These are phyloP conservation scores for Pseudopyricularia javanii DNA, from an alignment of 2,329 filamentous ascomycete genomes.

Conservation along the genomic window DNA sequence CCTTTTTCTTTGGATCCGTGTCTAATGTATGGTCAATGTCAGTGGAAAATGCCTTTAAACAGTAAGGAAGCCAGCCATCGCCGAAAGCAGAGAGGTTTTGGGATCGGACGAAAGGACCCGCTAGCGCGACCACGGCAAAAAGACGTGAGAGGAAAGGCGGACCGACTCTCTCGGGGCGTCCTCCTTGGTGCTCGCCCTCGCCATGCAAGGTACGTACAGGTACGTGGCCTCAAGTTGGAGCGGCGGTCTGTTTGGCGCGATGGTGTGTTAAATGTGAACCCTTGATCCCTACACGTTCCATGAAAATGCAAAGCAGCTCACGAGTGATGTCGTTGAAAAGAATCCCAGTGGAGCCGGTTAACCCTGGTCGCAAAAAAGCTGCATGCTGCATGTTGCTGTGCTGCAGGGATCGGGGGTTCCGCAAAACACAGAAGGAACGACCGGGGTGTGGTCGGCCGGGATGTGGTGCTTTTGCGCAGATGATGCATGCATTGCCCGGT, in stretches of 20 bases:
- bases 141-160: no score
- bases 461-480: background rate
- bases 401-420: background rate
- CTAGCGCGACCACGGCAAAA: no score
- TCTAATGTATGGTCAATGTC: no score
- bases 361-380: background rate
- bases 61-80: no score
- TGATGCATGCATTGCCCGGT: background rate
- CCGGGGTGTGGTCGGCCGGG: background rate
- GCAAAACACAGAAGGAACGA: background rate
- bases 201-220: background rate
- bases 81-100: no score
- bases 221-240: background rate
- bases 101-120: no score
- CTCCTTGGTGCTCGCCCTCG: no score
- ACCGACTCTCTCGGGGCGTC: no score
- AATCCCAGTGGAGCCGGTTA: background rate
- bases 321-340: constrained; percentile 3
- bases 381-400: no score
- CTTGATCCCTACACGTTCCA: constrained; percentile 2
- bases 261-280: constrained; percentile 1
- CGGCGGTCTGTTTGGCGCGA: background rate
- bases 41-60: no score
- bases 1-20: no score
- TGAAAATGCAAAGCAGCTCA: background rate